Evolutionary conservation across 2,329 filamentous ascomycete genomes (phyloP), one percentile per base, ranked within the genome.

Genomic region (Sclerotinia trifoliorum): DNA sequence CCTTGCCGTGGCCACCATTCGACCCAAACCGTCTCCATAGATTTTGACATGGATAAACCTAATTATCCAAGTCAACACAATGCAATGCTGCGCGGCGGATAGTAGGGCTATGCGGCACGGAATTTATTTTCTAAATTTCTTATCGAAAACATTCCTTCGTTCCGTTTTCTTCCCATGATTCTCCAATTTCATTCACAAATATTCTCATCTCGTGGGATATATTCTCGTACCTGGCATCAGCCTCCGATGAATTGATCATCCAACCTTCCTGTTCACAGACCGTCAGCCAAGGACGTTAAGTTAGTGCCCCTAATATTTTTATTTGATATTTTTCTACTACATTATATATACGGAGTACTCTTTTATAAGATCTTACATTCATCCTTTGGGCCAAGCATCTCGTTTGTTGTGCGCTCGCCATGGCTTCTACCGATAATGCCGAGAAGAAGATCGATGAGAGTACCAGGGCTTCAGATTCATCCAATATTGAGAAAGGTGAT

Each of bases 241-340:
- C 17, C 46, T 51, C 29, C 15, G 48, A 62, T 62, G 60, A 62
- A 62, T 39, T 62, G 60, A 62, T 49, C 26, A 32, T 52, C 54
- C 54, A 17, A 35, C 19, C 19, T 11, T 58, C 24, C 39, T n/a
- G 24, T 60, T 44, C 39, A 26, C 13, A 60, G 39, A 49, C 64
- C 64, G 64, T 66, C 64, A 66, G 64, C 64, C 64, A 66, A 60
- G 32, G 64, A 66, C 54, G 64, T 51, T 66, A 66, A 66, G 42
- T 39, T 66, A 66, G 64, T 60, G 64, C 54, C 17, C 7, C 64
- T 42, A 49, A 26, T 60, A 32, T 24, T 29, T 29, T 19, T 26
- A 26, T 60, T 19, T n/a, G n/a, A n/a, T n/a, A n/a, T 15, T 29
- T 29, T 19, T 26, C n/a, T 60, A 35, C 55, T 61, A 26, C 10